Percentiles rank a stretch among this genome's conserved stretches.
Evolutionary conservation across 2,329 filamentous ascomycete species (phyloP).

Genomic region (Aspergillus sp.): DNA sequence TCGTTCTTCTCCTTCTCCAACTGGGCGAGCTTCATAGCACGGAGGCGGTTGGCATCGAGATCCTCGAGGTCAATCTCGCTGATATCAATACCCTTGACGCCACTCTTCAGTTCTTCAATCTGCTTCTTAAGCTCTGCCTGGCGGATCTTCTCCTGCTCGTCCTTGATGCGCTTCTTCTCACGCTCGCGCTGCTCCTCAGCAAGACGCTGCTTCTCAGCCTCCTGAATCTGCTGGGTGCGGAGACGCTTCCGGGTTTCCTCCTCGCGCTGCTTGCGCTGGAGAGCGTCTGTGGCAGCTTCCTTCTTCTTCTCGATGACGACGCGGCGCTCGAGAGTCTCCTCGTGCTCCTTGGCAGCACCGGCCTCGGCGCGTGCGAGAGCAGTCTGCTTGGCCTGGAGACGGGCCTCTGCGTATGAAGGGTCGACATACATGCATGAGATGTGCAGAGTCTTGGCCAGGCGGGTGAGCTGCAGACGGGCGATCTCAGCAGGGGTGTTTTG

Average conservation of each 20-base stretch:
- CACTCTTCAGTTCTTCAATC: conserved; percentile 87
- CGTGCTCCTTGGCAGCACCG: conserved; percentile 90
- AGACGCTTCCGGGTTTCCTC: conserved; percentile 86
- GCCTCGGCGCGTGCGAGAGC: conserved; percentile 81
- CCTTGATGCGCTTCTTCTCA: conserved; percentile 81
- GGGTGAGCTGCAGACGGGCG: conserved; percentile 89
- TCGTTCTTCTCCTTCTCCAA: conserved; percentile 98
- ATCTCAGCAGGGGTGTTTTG: conserved; percentile 99
- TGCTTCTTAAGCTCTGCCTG: conserved; percentile 94
- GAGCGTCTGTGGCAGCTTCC: conserved; percentile 86
- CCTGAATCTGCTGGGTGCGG: conserved; percentile 83
- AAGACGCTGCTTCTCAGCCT: conserved; percentile 86
- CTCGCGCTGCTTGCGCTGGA: conserved; percentile 88
- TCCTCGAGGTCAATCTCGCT: conserved; percentile 75
- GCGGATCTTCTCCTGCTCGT: conserved; percentile 86
- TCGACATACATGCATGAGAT: conserved; percentile 97
- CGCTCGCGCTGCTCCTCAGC: conserved; percentile 92
- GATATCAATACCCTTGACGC: conserved; percentile 78
- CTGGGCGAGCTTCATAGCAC: conserved; percentile 91
- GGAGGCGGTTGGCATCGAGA: conserved; percentile 86
- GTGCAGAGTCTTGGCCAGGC: conserved; percentile 87
- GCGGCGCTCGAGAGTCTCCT: conserved; percentile 81
- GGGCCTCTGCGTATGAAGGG: conserved; percentile 80
- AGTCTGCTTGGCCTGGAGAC: conserved; percentile 75
- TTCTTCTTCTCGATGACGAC: conserved; percentile 96